Percentiles rank a stretch among this genome's conserved stretches.
phyloP scores from a whole-genome alignment of 129 eudicot species.

The Chrysanthemum makinoi region DNA sequence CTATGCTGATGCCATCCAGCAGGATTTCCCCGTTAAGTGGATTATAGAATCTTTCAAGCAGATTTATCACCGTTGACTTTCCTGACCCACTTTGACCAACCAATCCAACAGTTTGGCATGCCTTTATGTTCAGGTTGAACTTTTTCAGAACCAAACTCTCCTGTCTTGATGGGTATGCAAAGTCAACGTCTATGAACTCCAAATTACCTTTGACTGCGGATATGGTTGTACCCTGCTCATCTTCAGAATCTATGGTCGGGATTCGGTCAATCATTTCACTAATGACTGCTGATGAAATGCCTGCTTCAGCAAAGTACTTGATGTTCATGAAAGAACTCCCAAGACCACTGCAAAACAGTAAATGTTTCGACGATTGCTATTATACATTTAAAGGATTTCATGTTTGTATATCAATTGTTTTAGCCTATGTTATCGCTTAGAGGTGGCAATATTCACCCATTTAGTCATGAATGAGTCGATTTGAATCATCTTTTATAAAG shows the following conservation, averaged over 20 bases:
- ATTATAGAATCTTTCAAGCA: conserved; percentile 48
- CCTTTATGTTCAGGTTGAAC: conserved; percentile 30
- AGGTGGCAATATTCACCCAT: not conserved
- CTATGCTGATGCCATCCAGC: conserved; percentile 35
- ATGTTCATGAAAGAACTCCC: conserved; percentile 35
- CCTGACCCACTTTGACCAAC: conserved; percentile 55
- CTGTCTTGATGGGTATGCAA: conserved; percentile 46
- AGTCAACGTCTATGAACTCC: conserved; percentile 39
- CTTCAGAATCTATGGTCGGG: conserved; percentile 35
- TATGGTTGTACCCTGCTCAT: conserved; percentile 25
- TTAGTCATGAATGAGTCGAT: not conserved
- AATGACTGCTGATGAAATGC: conserved; percentile 27
- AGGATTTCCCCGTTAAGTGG: conserved; percentile 44
- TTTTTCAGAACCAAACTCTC: conserved; percentile 28
- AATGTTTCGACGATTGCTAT: no score
- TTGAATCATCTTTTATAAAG: not conserved
- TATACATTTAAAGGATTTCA: not conserved
- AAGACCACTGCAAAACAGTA: conserved; percentile 31
- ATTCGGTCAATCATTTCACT: conserved; percentile 28
- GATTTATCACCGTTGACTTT: conserved; percentile 41
- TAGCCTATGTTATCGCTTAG: no score
- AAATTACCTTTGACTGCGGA: conserved; percentile 28
- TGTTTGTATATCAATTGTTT: no score
- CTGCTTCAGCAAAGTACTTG: conserved; percentile 45
- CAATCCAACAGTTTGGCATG: conserved; percentile 37